Conservation (phyloP, 2,329 filamentous ascomycete species). For the Fusarium nanum region DNA sequence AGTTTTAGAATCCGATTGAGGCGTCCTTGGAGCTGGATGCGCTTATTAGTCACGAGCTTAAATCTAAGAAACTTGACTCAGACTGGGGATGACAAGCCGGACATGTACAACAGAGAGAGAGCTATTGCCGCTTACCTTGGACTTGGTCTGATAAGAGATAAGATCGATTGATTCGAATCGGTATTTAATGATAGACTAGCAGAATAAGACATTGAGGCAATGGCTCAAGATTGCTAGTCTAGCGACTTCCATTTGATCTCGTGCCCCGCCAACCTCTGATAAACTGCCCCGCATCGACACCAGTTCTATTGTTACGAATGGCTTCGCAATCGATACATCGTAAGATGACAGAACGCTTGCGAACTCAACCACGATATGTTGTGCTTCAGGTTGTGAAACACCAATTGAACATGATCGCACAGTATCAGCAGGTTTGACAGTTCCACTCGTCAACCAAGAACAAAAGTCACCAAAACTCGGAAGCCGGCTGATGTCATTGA, state of each 20-base stretch:
- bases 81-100: background rate
- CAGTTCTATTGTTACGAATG: background rate
- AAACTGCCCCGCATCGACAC: constrained; percentile 23
- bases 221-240: constrained; percentile 1
- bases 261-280: constrained; percentile 25
- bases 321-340: background rate
- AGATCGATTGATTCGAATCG: background rate
- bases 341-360: background rate
- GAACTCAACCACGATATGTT: background rate
- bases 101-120: background rate
- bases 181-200: background rate
- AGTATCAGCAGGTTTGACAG: background rate
- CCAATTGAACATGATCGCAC: background rate
- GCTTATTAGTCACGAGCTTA: constrained; percentile 31
- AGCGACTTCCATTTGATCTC: constrained; percentile 27
- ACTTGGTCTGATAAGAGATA: background rate
- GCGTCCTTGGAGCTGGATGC: constrained; percentile 18
- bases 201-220: constrained; percentile 15
- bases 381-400: background rate
- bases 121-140: background rate
- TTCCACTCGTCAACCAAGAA: background rate
- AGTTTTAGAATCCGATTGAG: constrained; percentile 3
- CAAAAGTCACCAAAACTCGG: background rate
- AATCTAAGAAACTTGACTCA: constrained; percentile 16
- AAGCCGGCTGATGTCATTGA: background rate